Base-by-base conservation (phyloP, 2,329 filamentous ascomycete species). In the Cercospora citrullina region DNA sequence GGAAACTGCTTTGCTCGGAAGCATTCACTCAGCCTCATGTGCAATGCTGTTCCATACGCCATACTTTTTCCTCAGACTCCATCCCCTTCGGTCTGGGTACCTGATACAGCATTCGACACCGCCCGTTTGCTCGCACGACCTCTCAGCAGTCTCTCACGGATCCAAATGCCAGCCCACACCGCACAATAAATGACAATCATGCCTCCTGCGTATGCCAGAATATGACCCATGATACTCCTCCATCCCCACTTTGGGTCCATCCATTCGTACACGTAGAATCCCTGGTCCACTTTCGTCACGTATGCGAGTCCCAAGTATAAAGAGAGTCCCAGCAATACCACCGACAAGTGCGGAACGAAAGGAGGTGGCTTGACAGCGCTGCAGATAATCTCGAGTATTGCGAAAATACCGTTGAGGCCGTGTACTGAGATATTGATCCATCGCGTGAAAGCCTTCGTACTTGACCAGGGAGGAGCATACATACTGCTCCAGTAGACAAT, bases 381-480 rank as follows among this genome's bases (percentile, higher is more conserved):
- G 42, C 63, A 64, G 3, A 67, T 4, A 36, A 69, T 67, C 26
- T 69, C 69, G 16, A 63, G 23, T 7, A 69, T 60, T 5, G 67
- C 67, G 63, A 71, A 71, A 12, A 71, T 23, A 39, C 51, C 61
- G 45, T 71, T 71, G 23, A 69, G 63, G n/a, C 62, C 64, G 26
- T 71, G 69, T 2, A 71, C 67, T 6, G 67, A 71, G 4, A 67
- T 58, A 23, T 71, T 71, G 57, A 69, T 65, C 67, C 67, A 71
- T 66, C 63, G 51, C n/a, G 57, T 58, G 26, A 69, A 69, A 3
- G 42, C 31, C 16, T 45, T 55, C 9, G 62, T 39, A 8, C 36
- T 58, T 7, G 63, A 55, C 69, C 67, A 65, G 5, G 62, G 53
- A 16, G n/a, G 26, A 10, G 59, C 67, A 23, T 65, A 71, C 62